Base-by-base conservation (phyloP, 177 flowering plant species). In the Vitis hybrid region DNA sequence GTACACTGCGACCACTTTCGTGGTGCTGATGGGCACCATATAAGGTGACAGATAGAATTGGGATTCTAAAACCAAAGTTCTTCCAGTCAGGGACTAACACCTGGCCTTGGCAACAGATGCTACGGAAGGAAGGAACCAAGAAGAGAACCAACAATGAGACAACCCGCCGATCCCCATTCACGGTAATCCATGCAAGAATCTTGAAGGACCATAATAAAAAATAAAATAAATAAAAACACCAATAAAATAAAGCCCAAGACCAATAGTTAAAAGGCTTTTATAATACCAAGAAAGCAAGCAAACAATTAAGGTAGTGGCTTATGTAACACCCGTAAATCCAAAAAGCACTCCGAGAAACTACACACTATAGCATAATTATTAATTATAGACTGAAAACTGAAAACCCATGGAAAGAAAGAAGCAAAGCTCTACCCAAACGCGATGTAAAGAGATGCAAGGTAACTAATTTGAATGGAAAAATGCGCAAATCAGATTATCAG, bases 131-230 rank as follows among this genome's bases (percentile, higher is more conserved):
- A 77, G 84, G 63, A 80, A 84, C 81, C 80, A 76, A 70, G 11
- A 64, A 66, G 76, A 74, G 58, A 76, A 81, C 82, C 79, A 77
- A 70, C 79, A 66, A 54, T 77, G 78, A 72, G 87, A 87, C 88
- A 84, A 62, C 74, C 71, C 78, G 80, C 82, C 74, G 81, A 74
- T 74, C 66, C 84, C 66, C 50, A 66, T 67, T 80, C 71, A 67
- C 84, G 61, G 19, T 72, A 78, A 79, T 76, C 82, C 84, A 84
- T 78, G 83, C 83, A 76, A 66, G 75, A 75, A 83, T 72, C 73
- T 35, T 35, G 46, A 35, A 35, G 7, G 7, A 4, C 46, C 46
- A 35, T 35, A 16, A 80, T 76, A 69, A 62, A 58, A 64, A 27
- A 60, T 32, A 71, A 72, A 49, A 66, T 32, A 70, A 72, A 59